Percentiles rank a stretch among this genome's conserved stretches.
Evolutionary conservation across 306 rosid genomes (phyloP).

Genomic region (Adenanthera pavonina): DNA sequence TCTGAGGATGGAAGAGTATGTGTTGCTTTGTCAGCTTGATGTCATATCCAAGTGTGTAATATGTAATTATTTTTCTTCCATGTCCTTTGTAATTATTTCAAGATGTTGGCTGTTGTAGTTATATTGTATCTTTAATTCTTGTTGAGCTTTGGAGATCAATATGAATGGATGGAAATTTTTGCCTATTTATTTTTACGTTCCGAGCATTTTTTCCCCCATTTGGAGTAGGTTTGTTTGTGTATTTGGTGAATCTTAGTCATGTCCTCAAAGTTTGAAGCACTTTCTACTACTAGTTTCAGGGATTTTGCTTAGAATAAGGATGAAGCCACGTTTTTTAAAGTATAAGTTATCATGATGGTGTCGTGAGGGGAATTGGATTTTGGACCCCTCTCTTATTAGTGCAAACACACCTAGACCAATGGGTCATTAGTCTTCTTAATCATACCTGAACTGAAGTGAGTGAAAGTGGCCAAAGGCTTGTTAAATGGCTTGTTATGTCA

Average conservation of each 20-base stretch:
- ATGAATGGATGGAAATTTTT: not conserved
- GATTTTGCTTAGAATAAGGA: not conserved
- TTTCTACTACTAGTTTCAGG: not conserved
- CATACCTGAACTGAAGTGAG: not conserved
- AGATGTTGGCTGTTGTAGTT: not conserved
- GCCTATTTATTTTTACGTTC: not conserved
- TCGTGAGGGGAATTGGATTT: not conserved
- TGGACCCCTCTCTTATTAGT: not conserved
- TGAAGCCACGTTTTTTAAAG: not conserved
- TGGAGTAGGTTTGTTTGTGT: not conserved
- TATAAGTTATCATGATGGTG: not conserved
- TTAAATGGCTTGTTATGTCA: not conserved
- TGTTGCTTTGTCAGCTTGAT: not conserved
- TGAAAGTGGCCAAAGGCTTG: not conserved
- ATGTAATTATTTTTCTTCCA: not conserved
- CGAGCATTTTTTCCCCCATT: not conserved
- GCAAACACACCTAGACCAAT: not conserved
- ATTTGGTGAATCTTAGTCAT: not conserved
- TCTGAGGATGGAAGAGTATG: not conserved
- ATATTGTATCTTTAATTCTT: slow-evolving; percentile 1
- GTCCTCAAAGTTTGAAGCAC: not conserved
- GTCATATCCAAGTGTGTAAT: slow-evolving; percentile 14
- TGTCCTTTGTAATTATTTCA: not conserved
- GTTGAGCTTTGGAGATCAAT: not conserved
- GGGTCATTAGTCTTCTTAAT: not conserved